A percentile compares a stretch with the other conserved stretches of the same genome.
Conservation (phyloP, 2,329 filamentous ascomycete genomes). For the Scedosporium aurantiacum region DNA sequence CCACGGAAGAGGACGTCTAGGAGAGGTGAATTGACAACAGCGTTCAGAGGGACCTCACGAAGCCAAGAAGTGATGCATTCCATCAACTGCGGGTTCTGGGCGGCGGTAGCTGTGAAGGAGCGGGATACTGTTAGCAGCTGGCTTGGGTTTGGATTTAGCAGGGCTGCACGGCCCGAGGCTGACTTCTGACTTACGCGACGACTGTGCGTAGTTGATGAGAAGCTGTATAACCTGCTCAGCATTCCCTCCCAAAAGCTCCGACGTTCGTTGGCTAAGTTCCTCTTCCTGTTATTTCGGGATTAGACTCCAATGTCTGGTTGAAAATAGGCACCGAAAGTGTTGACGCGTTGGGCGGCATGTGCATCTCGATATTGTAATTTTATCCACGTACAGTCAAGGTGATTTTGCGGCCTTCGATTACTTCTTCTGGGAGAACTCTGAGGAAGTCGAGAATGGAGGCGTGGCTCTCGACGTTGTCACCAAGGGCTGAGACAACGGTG, state of each 20-base stretch:
- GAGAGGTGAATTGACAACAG: constrained; percentile 76
- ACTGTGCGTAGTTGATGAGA: constrained; percentile 82
- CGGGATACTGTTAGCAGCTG: neutral
- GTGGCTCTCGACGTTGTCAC: constrained; percentile 64
- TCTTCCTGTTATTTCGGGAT: constrained; percentile 63
- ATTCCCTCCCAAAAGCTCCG: constrained; percentile 84
- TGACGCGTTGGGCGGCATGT: neutral
- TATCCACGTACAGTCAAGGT: constrained; percentile 91
- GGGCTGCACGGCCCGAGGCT: neutral
- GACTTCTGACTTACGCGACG: constrained; percentile 61
- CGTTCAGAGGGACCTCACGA: constrained; percentile 74
- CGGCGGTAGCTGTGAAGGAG: constrained; percentile 50
- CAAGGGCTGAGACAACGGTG: constrained; percentile 68
- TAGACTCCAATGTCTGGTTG: constrained; percentile 6
- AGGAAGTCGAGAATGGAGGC: constrained; percentile 91
- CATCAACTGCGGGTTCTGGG: constrained; percentile 79
- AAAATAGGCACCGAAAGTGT: neutral
- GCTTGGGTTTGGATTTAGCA: neutral
- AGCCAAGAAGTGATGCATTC: constrained; percentile 97
- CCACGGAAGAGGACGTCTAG: constrained; percentile 72
- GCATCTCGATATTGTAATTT: constrained; percentile 22
- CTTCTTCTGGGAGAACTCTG: constrained; percentile 93
- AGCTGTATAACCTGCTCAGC: constrained; percentile 77
- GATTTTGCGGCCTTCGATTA: constrained; percentile 98
- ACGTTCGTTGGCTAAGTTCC: constrained; percentile 75